Evolutionary conservation across 192 early-diverging fungal genomes (phyloP).

Genomic region (Phycomyces nitens): DNA sequence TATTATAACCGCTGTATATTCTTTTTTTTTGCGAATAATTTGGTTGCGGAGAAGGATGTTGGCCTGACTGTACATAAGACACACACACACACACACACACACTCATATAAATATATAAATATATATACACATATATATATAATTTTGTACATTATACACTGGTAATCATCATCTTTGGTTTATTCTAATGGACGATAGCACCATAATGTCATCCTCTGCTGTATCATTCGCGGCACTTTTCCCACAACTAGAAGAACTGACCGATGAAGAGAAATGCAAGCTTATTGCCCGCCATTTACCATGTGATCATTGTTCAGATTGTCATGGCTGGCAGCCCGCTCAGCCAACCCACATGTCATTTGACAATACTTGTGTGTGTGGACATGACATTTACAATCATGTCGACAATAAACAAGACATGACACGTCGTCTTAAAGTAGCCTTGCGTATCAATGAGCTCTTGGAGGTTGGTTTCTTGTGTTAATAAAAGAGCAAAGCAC

Average conservation of each 20-base stretch:
- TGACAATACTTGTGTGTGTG: slow-evolving; percentile 38
- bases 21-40: too few species aligned
- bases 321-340: slow-evolving; percentile 46
- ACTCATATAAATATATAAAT: too few species aligned
- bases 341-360: slow-evolving; percentile 12
- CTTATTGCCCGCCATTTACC: slow-evolving; percentile 38
- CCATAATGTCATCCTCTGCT: neutral
- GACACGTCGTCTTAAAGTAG: slow-evolving; percentile 42
- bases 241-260: slow-evolving; percentile 11
- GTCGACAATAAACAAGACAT: slow-evolving; percentile 46
- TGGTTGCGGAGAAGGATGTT: too few species aligned
- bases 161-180: too few species aligned
- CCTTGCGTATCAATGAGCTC: slow-evolving; percentile 45
- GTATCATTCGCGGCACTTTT: slow-evolving; percentile 8
- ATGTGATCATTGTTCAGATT: slow-evolving; percentile 41
- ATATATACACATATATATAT: too few species aligned
- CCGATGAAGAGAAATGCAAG: slow-evolving; percentile 6
- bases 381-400: slow-evolving; percentile 44
- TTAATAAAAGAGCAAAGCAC: too few species aligned
- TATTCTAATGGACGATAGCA: too few species aligned
- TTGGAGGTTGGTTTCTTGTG: slow-evolving; percentile 36
- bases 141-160: too few species aligned
- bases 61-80: too few species aligned
- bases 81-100: too few species aligned
- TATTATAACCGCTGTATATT: too few species aligned